Evolutionary conservation across 176 grass and related monocot species (phyloP), one percentile per base, ranked within the genome.

Genomic region (Bromus sterilis): DNA sequence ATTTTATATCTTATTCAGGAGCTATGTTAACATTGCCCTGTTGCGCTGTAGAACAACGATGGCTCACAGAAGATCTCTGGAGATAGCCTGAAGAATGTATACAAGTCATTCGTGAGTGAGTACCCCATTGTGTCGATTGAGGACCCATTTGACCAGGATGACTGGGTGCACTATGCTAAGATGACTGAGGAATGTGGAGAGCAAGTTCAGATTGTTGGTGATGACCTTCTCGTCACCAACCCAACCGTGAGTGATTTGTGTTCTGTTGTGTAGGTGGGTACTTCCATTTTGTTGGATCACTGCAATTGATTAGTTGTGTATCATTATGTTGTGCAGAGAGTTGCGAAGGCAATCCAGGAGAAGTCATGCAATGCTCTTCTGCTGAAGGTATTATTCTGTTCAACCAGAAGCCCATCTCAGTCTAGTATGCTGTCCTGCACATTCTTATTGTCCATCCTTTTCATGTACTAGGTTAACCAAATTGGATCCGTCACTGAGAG

Each of bases 121-220:
- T 98, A 98, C 73, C 95, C 95, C 57, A 98, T 98, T 81, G 92
- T 86, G 6, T 98, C 95, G 1, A 98, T 98, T 56, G 95, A 98
- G 67, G 95, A 98, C 49, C 95, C 95, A 10, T 98, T 98, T 89
- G 95, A 98, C 77, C 95, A 94, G 90, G 95, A 98, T 80, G 92
- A 98, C 71, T 98, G 95, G 95, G 53, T 35, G 6, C 86, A 92
- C 81, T 98, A 98, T 82, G 83, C 95, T 60, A 98, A 98, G 71
- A 74, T 98, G 88, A 94, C 95, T 18, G 86, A 83, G 6, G 95
- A 98, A 80, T 91, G 94, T 81, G 95, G 95, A 74, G 80, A 83
- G 36, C 71, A 90, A 74, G 92, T 97, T 49, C 94, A 97, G 77
- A 97, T 97, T 80, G 94, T 97, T 64, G 94, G 94, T 31, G 94